Conservation (phyloP, 129 eudicot genomes). For the carrot (Daucus carota) region DH1_v3.0 NC_030381.2:53004501-53005000, state of each 20-base stretch:
- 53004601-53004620: not conserved
- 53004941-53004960: not conserved
- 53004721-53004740: constrained; percentile 5
- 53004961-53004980: not conserved
- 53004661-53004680: constrained; percentile 4
- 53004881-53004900: not conserved
- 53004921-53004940: constrained; percentile 8
- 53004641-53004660: not conserved
- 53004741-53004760: not conserved
- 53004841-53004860: not conserved
- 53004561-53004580: not conserved
- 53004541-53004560: not conserved
- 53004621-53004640: not conserved
- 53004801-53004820: not conserved
- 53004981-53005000: not conserved
- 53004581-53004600: not conserved
- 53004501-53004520: not conserved
- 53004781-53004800: not conserved
- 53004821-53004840: not conserved
- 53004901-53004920: not conserved
- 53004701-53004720: not conserved
- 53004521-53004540: too few relatives aligned
- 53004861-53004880: not conserved
- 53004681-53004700: not conserved
- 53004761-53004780: too few relatives aligned